Percentiles rank a stretch among this genome's conserved stretches.
Conservation (phyloP, 495 filamentous ascomycete species). For the Tuber brumale region DNA sequence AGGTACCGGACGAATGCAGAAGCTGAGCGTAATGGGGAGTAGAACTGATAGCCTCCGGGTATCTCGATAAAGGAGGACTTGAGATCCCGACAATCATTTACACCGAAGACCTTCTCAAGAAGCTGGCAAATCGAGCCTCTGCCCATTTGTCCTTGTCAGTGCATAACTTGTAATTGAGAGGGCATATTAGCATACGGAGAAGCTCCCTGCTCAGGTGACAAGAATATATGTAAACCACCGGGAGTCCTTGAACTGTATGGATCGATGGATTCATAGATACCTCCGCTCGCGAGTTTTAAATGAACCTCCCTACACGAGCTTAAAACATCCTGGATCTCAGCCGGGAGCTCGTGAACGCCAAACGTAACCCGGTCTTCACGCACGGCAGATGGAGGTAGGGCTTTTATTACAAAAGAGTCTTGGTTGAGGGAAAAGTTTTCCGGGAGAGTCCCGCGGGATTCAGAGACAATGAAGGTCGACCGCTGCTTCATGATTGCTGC, state of each 20-base stretch:
- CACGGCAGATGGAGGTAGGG: slow-evolving; percentile 54
- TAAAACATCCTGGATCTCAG: slow-evolving; percentile 60
- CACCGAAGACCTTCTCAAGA: slow-evolving; percentile 57
- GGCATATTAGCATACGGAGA: slow-evolving; percentile 42
- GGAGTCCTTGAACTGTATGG: slow-evolving; percentile 69
- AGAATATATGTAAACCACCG: slow-evolving; percentile 78
- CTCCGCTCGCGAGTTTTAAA: slow-evolving; percentile 65
- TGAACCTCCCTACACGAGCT: slow-evolving; percentile 64
- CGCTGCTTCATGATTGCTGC: slow-evolving; percentile 66
- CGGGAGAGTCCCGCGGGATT: slow-evolving; percentile 56
- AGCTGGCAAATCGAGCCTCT: slow-evolving; percentile 52
- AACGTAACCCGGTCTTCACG: slow-evolving; percentile 77
- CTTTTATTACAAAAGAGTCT: slow-evolving; percentile 50
- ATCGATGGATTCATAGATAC: slow-evolving; percentile 52
- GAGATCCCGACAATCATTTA: slow-evolving; percentile 50
- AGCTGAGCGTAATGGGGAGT: slow-evolving; percentile 55
- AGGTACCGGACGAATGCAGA: slow-evolving; percentile 54
- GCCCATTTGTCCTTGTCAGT: slow-evolving; percentile 44
- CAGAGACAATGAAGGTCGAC: slow-evolving; percentile 68
- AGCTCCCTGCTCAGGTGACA: slow-evolving; percentile 52
- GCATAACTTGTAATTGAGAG: slow-evolving; percentile 2
- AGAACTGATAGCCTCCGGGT: slow-evolving; percentile 61
- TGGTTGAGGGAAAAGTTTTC: slow-evolving; percentile 52
- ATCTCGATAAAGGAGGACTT: slow-evolving; percentile 64
- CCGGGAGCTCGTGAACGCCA: slow-evolving; percentile 63